These are phyloP conservation scores for Fusarium torulosum DNA, from an alignment of 2,329 filamentous ascomycete species.

Conservation along the genomic window DNA sequence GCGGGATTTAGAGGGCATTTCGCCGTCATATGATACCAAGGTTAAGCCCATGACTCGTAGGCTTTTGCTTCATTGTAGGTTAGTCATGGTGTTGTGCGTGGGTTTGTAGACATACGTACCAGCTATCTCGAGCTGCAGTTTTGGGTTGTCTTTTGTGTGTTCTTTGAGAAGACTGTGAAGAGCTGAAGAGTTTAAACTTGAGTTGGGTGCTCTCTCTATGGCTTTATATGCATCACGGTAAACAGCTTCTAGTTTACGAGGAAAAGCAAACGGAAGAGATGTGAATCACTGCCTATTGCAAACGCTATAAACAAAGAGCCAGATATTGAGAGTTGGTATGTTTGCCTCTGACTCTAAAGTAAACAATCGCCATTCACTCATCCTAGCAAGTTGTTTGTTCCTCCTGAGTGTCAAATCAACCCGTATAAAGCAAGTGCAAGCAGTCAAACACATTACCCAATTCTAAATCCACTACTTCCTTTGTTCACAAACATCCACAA, in stretches of 20 bases:
- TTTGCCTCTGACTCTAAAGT: too few species aligned
- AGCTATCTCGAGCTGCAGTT: background rate
- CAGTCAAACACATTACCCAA: background rate
- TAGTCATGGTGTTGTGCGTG: background rate
- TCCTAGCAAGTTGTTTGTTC: background rate
- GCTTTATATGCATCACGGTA: background rate
- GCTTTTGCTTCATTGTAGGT: slow-evolving; percentile 1
- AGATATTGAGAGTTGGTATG: too few species aligned
- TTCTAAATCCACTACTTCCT: background rate
- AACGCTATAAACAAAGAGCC: background rate
- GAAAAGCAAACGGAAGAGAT: background rate
- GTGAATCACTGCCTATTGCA: background rate
- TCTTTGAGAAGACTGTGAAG: background rate
- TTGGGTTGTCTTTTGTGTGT: background rate
- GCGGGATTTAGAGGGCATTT: background rate
- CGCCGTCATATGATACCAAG: background rate
- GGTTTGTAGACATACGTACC: background rate
- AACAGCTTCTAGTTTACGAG: background rate
- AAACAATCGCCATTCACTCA: too few species aligned
- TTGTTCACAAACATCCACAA: background rate
- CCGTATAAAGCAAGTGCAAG: background rate
- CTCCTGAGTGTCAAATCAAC: background rate
- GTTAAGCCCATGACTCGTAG: background rate
- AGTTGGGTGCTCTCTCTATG: background rate
- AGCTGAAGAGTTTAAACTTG: background rate